Base-by-base conservation (phyloP, 2,329 filamentous ascomycete species). In the Trichoderma sp. region DNA sequence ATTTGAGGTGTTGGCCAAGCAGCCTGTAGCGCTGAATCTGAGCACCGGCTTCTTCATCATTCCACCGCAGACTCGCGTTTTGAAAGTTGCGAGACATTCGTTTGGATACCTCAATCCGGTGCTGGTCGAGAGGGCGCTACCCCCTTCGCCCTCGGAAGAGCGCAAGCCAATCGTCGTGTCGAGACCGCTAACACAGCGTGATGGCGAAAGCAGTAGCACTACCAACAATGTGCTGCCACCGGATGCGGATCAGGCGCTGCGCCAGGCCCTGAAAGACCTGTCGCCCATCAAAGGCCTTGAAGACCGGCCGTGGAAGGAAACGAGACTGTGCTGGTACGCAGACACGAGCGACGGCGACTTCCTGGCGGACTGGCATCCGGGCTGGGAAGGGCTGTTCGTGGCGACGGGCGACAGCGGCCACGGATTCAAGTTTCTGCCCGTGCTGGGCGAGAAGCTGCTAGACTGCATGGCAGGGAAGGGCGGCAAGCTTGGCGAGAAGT, bases 1-100 rank as follows among this genome's bases (percentile, higher is more conserved):
- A 79, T 89, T 94, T 79, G 82, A 83, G 19, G 79, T 79, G 4
- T 83, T 97, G 13, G 83, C 83, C 53, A 81, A 87, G 40, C 88
- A 90, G 75, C 94, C 94, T 0, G 91, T 93, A 2, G 80, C 92
- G 27, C 81, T 95, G 52, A 93, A 93, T 80, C 83, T 94, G 72
- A 87, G 84, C 60, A 88, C 85, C 2, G 92, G 92, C 10, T 84
- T 92, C 70, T 95, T 94, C 83, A 85, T 92, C 77, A 92, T 94
- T 71, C 91, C 92, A 4, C 91, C 92, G 0, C 80, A 80, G 2
- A 81, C 86, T 71, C 78, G 80, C 43, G 77, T 89, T n/a, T 84
- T 93, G 73, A 93, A 93, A 79, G 82, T 92, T 69, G 90, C 89
- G 6, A 84, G 90, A 1, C 91, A 93, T 80, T 85, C 85, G 10